Conservation (phyloP, 2,329 filamentous ascomycete genomes). For the Colletotrichum spinosum region DNA sequence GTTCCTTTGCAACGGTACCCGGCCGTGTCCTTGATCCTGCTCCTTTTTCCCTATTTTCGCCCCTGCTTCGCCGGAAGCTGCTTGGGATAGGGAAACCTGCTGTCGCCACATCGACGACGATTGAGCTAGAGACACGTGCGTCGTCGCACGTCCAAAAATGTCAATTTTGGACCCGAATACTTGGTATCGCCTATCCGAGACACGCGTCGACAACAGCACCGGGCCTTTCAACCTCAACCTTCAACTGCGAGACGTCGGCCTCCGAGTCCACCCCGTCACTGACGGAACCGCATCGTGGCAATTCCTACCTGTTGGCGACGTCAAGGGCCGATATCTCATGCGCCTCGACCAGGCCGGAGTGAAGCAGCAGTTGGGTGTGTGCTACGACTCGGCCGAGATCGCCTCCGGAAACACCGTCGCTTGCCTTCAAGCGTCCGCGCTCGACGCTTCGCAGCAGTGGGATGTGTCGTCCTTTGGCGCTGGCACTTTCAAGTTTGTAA, state of each 20-base stretch:
- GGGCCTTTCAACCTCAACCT: conserved; percentile 41
- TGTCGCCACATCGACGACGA: conserved; percentile 11
- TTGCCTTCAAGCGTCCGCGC: conserved; percentile 44
- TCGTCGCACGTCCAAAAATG: conserved; percentile 29
- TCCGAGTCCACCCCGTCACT: conserved; percentile 40
- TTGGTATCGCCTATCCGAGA: conserved; percentile 51
- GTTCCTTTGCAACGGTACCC: conserved; percentile 31
- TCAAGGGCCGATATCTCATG: conserved; percentile 46
- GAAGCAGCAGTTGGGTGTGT: conserved; percentile 46
- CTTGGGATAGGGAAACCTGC: conserved; percentile 1
- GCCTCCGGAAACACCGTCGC: conserved; percentile 44
- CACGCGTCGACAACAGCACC: conserved; percentile 46
- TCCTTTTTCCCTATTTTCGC: conserved; percentile 19
- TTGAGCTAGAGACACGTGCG: conserved; percentile 7
- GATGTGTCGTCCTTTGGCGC: conserved; percentile 46
- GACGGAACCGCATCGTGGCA: conserved; percentile 41
- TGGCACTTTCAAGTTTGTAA: conserved; percentile 45
- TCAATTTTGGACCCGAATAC: conserved; percentile 46
- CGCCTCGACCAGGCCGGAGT: conserved; percentile 45
- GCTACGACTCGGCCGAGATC: conserved; percentile 42
- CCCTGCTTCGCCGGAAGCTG: conserved; percentile 20
- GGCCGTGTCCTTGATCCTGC: conserved; percentile 19
- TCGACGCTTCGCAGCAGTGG: conserved; percentile 47
- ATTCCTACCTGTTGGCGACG: conserved; percentile 44
- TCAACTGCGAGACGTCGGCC: conserved; percentile 36